Evolutionary conservation across 805 yeast species (phyloP), one percentile per base, ranked within the genome.

Genomic region (Yarrowia osloensis): DNA sequence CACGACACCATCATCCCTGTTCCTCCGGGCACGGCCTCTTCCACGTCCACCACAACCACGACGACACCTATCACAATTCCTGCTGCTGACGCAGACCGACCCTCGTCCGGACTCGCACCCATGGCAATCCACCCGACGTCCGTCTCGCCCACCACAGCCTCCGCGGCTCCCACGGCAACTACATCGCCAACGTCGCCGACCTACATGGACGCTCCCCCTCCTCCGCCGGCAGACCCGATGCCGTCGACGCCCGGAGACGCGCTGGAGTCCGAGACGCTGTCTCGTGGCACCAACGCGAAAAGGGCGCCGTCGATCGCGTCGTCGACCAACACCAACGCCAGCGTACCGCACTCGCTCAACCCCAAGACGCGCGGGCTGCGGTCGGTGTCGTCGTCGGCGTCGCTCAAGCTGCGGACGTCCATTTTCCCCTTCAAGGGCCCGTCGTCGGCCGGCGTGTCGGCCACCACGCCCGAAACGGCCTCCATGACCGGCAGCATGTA

Each of bases 341-440:
- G n/a, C 31, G 15, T 19, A 0, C 29, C 37, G 9, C 26, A 15
- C 24, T 19, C 44, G 31, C 28, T 42, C 19, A 28, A 22, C 9
- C 31, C 59, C 31, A 52, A 52, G 44, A 57, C 39, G 11, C 63
- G 66, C 1, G 54, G 54, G 0, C 42, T 61, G 7, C 15, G 66
- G 3, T 61, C 66, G 21, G 66, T 61, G 13, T 61, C 66, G 3
- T 61, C 66, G 13, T 46, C 52, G 8, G 66, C 66, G 11, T 61
- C 66, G 1, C 54, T 61, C 24, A 44, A 46, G 24, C 31, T 61
- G 33, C 28, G 66, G 8, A 61, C 66, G 13, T 61, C 66, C 11
- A 33, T 61, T 12, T 61, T 61, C 44, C 66, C 66, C 4, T 44
- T 61, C 54, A 61, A 61, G 24, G 54, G 54, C 6, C 63, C 63